Base-by-base conservation (phyloP, 2,329 filamentous ascomycete species). In the Biscogniauxia sp. region DNA sequence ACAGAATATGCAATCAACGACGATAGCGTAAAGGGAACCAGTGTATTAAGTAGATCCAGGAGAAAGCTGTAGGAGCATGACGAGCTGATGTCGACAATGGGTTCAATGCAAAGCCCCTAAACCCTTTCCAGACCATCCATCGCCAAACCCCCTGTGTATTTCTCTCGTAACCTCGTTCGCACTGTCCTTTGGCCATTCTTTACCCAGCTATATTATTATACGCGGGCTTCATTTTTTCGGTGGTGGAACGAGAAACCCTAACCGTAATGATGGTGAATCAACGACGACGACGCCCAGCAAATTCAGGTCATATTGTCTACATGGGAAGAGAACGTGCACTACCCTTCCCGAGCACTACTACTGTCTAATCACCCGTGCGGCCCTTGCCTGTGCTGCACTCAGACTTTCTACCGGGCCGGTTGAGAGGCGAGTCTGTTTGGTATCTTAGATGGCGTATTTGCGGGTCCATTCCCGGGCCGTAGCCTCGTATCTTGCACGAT, bases 381-480 rank as follows among this genome's bases (percentile, higher is more conserved):
- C 13, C 37, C 37, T 45, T n/a, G 17, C 37, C 37, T 45, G 11
- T 45, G 6, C 37, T 45, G 15, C 5, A 45, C 32, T 37, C 32
- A 15, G 32, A 37, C 32, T 15, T 37, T 37, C 32, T 54, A 53
- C 58, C 56, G 53, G 56, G 50, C 59, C 57, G 53, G 58, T 57
- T 51, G 57, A 28, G 32, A 37, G 2, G 13, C 13, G 9, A 45
- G 37, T 45, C 37, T 11, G 26, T 26, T 49, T 54, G 51, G 53
- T 52, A 62, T 56, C 64, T 71, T 84, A 98, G 79, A 98, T 95
- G 75, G 95, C 95, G 78, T 98, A 98, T 86, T 99, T 99, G 79
- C 94, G 88, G 73, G 95, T 99, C 95, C 95, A 99, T 82, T 99
- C 95, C 72, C 94, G 86, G 64, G 95, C 95, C 61, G 93, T 98